Evolutionary conservation across 805 yeast genomes (phyloP).

Genomic region (Hanseniaspora vineae): DNA sequence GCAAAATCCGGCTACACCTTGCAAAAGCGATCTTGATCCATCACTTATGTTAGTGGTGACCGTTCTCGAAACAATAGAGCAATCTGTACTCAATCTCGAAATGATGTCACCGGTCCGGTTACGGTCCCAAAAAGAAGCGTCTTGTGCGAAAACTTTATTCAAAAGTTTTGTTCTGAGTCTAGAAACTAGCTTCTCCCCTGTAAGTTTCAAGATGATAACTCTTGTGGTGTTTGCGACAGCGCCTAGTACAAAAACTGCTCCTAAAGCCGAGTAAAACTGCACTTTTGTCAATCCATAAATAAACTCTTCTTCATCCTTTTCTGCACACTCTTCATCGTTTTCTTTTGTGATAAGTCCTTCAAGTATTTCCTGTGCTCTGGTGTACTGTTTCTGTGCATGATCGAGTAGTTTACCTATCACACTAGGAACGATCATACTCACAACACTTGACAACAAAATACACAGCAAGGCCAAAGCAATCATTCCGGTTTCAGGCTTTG

Average conservation of each 20-base stretch:
- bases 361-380: constrained; percentile 16
- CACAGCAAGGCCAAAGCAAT: constrained; percentile 50
- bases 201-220: constrained; percentile 56
- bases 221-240: constrained; percentile 73
- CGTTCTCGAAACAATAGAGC: constrained; percentile 75
- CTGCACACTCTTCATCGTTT: constrained; percentile 4
- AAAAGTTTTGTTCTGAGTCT: constrained; percentile 67
- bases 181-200: constrained; percentile 83
- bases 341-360: constrained; percentile 1
- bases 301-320: constrained; percentile 12
- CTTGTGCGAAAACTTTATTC: constrained; percentile 68
- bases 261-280: constrained; percentile 53
- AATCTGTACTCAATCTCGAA: constrained; percentile 77
- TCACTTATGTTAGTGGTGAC: constrained; percentile 84
- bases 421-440: constrained; percentile 70
- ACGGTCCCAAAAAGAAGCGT: constrained; percentile 77
- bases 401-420: constrained; percentile 82
- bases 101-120: constrained; percentile 88
- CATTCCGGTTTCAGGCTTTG: constrained; percentile 42
- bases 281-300: constrained; percentile 47
- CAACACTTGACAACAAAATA: constrained; percentile 58
- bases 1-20: constrained; percentile 74
- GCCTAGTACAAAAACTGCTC: constrained; percentile 55
- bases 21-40: constrained; percentile 73
- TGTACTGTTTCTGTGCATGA: constrained; percentile 26